Base-by-base conservation (phyloP, 2,329 filamentous ascomycete species). In the Diaporthe citriasiana region DNA sequence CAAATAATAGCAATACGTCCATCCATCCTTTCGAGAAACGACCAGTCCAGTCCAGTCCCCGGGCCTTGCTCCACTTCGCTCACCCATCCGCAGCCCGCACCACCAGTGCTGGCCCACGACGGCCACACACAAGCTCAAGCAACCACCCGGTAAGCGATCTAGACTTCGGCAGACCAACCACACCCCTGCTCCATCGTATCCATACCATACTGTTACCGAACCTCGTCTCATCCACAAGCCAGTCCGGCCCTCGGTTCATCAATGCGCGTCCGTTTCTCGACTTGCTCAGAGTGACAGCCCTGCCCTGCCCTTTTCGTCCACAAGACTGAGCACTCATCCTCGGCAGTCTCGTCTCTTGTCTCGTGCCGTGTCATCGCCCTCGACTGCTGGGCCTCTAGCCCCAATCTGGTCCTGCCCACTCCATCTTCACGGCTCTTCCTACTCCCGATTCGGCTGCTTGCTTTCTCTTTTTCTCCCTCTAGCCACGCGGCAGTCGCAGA, bases 131-230 rank as follows among this genome's bases (percentile, higher is more conserved):
- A 56, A 22, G 68, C 50, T 74, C 68, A 70, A 51, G 35, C 38
- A 50, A 68, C 33, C 71, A 47, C 38, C 71, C 33, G 35, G 33
- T n/a, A 50, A 55, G 42, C 33, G 59, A 63, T 74, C 72, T 74
- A 74, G 72, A 74, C 68, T 74, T 50, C 72, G 56, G 45, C 33
- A 71, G 72, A 73, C 47, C 72, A 30, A 50, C 27, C 38, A 38
- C 15, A n/a, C 56, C 72, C 66, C 72, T 71, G 63, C 33, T 53
- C 47, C n/a, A 53, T 68, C 63, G 47, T 66, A 38, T 66, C 51
- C 30, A 51, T 7, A 25, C 63, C 45, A 13, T 66, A 51, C 63
- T n/a, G 10, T 51, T 30, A 68, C 63, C 63, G 47, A 53, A 68
- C 63, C n/a, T 53, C 47, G 47, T 68, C 63, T 68, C 45, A 68